Evolutionary conservation across 78 protist genomes (phyloP), one percentile per base, ranked within the genome.

Genomic region (Pelomyxa schiedti): DNA sequence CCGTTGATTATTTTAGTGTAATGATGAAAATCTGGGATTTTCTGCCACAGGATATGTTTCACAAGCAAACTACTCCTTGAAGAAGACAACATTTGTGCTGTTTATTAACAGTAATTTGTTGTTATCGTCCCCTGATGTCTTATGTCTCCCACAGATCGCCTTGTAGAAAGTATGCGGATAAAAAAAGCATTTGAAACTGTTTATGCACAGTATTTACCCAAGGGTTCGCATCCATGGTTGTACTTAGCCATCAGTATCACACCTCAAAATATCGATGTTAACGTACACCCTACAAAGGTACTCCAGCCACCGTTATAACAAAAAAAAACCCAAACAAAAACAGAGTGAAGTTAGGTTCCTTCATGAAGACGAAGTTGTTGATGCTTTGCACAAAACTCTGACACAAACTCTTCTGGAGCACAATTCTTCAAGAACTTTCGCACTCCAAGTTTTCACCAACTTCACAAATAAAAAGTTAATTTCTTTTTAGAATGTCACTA

Each of bases 251-350:
- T 97, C 78, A 6, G 35, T 6, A 37, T 95, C 6, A 78, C 78
- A 1, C 89, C 96, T 1, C 52, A 79, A 5, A 22, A 40, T 26
- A 81, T 97, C 3, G 99, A 97, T 72, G 98, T 94, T 28, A 97
- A 97, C 84, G 95, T 95, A 38, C 98, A 96, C 74, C 99, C 99
- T 40, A 95, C 99, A 1, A 97, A 97, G n/a, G n/a, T n/a, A n/a
- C n/a, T n/a, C n/a, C n/a, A n/a, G n/a, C n/a, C n/a, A n/a, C n/a
- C n/a, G n/a, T n/a, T n/a, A n/a, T n/a, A n/a, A n/a, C n/a, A n/a
- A n/a, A n/a, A n/a, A n/a, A n/a, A n/a, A n/a, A n/a, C n/a, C n/a
- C n/a, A n/a, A n/a, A n/a, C n/a, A n/a, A n/a, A n/a, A n/a, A n/a
- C n/a, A n/a, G 75, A 0, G 66, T 1, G 93, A 93, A 80, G 95